Evolutionary conservation across 2,329 filamentous ascomycete species (phyloP).

Genomic region (Aciculosporium take): DNA sequence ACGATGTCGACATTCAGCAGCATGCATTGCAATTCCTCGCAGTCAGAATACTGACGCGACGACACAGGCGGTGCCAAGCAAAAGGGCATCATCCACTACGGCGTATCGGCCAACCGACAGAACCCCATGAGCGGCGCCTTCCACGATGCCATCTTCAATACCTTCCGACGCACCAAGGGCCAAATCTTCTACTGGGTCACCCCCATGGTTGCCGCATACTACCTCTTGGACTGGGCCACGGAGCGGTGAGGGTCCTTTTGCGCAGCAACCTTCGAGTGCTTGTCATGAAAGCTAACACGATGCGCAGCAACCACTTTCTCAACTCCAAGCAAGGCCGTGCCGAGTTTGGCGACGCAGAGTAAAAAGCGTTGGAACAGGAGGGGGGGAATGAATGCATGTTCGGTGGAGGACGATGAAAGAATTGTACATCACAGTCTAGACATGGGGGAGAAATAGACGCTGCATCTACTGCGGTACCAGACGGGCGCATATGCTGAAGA

Average conservation of each 20-base stretch:
- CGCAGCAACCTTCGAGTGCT: too few species aligned
- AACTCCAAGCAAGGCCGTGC: slow-evolving; percentile 64
- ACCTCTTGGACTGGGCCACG: slow-evolving; percentile 77
- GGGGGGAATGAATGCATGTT: slow-evolving; percentile 7
- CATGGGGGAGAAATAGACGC: slow-evolving; percentile 23
- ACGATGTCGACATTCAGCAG: neutral
- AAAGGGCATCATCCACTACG: slow-evolving; percentile 55
- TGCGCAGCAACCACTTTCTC: slow-evolving; percentile 58
- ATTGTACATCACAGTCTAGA: slow-evolving; percentile 30
- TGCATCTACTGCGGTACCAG: slow-evolving; percentile 8
- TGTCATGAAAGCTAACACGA: neutral
- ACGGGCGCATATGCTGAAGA: slow-evolving; percentile 5
- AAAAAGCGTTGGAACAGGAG: slow-evolving; percentile 14
- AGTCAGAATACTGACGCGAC: neutral
- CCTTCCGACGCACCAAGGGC: slow-evolving; percentile 67
- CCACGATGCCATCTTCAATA: slow-evolving; percentile 87
- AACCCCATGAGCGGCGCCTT: slow-evolving; percentile 65
- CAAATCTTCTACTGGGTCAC: slow-evolving; percentile 86
- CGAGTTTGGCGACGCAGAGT: slow-evolving; percentile 33
- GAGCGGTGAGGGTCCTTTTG: slow-evolving; percentile 52
- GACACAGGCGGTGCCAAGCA: slow-evolving; percentile 41
- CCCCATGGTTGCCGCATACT: slow-evolving; percentile 65
- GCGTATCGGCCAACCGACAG: slow-evolving; percentile 76
- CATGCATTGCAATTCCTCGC: neutral
- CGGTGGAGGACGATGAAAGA: neutral